Evolutionary conservation across 495 filamentous ascomycete genomes (phyloP).

Genomic region (Talaromyces stipitatus): DNA sequence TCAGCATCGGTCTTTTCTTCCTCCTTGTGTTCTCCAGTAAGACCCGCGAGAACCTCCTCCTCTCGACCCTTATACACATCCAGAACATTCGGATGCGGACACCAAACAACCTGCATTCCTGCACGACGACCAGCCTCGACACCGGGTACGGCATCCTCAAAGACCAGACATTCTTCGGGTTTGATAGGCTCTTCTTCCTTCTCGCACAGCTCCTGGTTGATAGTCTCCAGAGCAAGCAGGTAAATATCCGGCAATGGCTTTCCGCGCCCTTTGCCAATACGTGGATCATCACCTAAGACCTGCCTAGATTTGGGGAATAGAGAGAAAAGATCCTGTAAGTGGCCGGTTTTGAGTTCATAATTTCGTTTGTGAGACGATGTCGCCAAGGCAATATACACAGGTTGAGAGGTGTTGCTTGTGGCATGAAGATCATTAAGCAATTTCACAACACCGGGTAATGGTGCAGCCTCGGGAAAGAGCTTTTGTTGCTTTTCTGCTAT

Average conservation of each 20-base stretch:
- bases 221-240: constrained; percentile 71
- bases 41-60: constrained; percentile 73
- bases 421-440: constrained; percentile 51
- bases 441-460: constrained; percentile 69
- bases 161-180: constrained; percentile 88
- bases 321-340: constrained; percentile 65
- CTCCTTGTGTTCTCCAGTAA: constrained; percentile 60
- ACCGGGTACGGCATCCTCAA: constrained; percentile 90
- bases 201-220: constrained; percentile 61
- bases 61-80: constrained; percentile 69
- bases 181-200: constrained; percentile 58
- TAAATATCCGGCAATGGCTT: constrained; percentile 97
- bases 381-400: constrained; percentile 77
- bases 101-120: constrained; percentile 94
- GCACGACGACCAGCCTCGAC: constrained; percentile 87
- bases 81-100: constrained; percentile 74
- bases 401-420: constrained; percentile 31
- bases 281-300: constrained; percentile 78
- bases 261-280: constrained; percentile 71
- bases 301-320: constrained; percentile 60
- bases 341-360: constrained; percentile 71
- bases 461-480: constrained; percentile 63
- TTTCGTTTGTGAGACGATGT: constrained; percentile 66
- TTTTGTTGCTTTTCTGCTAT: constrained; percentile 53
- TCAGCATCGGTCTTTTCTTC: constrained; percentile 40